Evolutionary conservation across 768 basidiomycete genomes (phyloP), one percentile per base, ranked within the genome.

Genomic region (Tephrocybe sp.): DNA sequence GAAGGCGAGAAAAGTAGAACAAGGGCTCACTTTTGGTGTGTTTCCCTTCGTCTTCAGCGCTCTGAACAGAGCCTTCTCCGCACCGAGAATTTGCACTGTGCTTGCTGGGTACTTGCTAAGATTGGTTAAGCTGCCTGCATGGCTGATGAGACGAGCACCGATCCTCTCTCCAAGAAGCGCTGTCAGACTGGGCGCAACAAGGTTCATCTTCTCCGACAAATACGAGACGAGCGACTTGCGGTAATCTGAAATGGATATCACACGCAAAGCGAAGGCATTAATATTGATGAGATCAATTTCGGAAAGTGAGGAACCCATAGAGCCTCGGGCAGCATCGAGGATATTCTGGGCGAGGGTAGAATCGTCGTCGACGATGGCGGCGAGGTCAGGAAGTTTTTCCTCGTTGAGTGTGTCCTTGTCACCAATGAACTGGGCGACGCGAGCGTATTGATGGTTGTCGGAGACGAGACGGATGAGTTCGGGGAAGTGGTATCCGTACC

Each of bases 401-500:
- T 92, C 91, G 27, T 73, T 68, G 22, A 98, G 66, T 0, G 76
- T 71, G 51, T 92, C 86, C 74, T 97, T 94, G 69, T 94, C 84
- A 24, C 94, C 93, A 56, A 97, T 90, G 63, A 93, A 84, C 58
- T 86, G 82, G 12, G 83, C 90, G 13, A 84, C 78, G 13, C 77
- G 78, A n/a, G 94, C 94, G 65, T 97, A 98, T 63, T 89, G 85
- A 69, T 91, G 84, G 66, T 97, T 95, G 70, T 97, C 95, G 48
- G 94, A 83, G 1, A 97, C 93, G 63, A 98, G 77, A 54, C 80
- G 86, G 72, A 95, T 80, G 58, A 97, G 88, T 70, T 98, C 95
- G 31, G 95, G 95, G 77, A 97, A 98, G 68, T 97, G 95, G 74
- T 94, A 97, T 6, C 95, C 95, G 67, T 98, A 98, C 95, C 95